Conservation (phyloP, 73 alveolate genomes). For the Breviolum minutum region DNA sequence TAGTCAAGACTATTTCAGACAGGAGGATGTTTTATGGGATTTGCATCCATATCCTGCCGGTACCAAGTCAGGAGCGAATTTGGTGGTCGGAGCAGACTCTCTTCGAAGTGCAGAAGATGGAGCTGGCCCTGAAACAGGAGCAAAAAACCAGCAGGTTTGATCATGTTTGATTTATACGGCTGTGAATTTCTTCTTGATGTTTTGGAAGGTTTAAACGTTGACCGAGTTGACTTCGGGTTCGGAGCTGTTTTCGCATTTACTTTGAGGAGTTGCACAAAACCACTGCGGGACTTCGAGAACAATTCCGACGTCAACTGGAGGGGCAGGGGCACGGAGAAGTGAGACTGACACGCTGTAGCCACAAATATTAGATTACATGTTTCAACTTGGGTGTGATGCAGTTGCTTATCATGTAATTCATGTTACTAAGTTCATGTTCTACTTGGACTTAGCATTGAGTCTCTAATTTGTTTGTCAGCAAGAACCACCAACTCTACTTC, state of each 20-base stretch:
- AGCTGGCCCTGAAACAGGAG: conserved; percentile 78
- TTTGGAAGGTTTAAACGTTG: not conserved
- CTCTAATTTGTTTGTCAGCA: too few relatives aligned
- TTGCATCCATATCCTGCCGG: not conserved
- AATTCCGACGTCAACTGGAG: conserved; percentile 88
- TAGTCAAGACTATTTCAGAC: not conserved
- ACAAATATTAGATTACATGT: too few relatives aligned
- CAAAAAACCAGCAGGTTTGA: not conserved
- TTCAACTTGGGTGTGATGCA: too few relatives aligned
- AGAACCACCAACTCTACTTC: too few relatives aligned
- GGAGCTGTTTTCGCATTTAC: not conserved
- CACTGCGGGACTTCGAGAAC: conserved; percentile 84
- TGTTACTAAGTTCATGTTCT: too few relatives aligned
- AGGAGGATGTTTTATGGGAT: not conserved
- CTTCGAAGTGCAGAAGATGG: conserved; percentile 90
- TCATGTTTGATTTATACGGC: not conserved
- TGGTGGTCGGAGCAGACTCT: conserved; percentile 87
- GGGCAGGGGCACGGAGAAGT: too few relatives aligned
- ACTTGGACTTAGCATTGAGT: too few relatives aligned
- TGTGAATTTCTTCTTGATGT: not conserved
- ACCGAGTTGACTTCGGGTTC: too few relatives aligned
- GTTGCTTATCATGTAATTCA: too few relatives aligned
- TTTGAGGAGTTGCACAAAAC: conserved; percentile 80
- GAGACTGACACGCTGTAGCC: too few relatives aligned
- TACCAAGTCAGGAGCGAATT: not conserved